phyloP scores from a whole-genome alignment of 2,329 filamentous ascomycete genomes.

The Trichoderma hamatum region DNA sequence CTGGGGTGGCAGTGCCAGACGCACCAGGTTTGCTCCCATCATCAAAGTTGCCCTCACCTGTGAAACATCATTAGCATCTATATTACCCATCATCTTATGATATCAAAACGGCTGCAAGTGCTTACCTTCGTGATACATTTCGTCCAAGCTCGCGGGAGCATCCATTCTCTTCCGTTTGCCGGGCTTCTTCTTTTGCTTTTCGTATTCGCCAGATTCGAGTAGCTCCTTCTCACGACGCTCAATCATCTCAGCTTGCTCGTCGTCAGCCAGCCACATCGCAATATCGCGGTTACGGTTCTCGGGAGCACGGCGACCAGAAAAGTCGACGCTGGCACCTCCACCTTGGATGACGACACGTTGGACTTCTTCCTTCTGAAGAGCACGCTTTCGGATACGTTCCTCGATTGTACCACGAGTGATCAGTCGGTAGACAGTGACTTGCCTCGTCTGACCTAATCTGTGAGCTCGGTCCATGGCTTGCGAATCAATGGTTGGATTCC shows the following conservation, averaged over 20 bases:
- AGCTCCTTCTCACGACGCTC: conserved; percentile 90
- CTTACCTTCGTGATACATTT: conserved; percentile 99
- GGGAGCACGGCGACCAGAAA: conserved; percentile 83
- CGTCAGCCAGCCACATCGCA: conserved; percentile 97
- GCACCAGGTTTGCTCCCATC: conserved; percentile 69
- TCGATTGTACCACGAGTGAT: conserved; percentile 97
- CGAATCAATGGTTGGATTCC: conserved; percentile 98
- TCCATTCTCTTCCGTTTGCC: conserved; percentile 59
- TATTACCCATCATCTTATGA: neutral
- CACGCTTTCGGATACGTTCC: conserved; percentile 95
- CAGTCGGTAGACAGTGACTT: conserved; percentile 96
- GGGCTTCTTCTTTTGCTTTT: conserved; percentile 67
- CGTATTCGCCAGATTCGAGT: conserved; percentile 69
- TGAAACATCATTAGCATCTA: conserved; percentile 34
- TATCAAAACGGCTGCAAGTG: conserved; percentile 28
- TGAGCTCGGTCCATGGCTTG: conserved; percentile 99
- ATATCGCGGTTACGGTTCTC: conserved; percentile 98
- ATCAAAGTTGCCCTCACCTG: conserved; percentile 96
- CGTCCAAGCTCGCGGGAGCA: conserved; percentile 73
- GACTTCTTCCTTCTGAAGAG: conserved; percentile 97
- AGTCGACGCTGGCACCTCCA: conserved; percentile 88
- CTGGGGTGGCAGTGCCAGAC: conserved; percentile 83
- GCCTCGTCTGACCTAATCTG: conserved; percentile 91
- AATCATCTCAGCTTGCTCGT: conserved; percentile 92
- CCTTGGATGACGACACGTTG: conserved; percentile 96